phyloP scores from a whole-genome alignment of 768 basidiomycete species.

The Dioszegia hungarica region DNA sequence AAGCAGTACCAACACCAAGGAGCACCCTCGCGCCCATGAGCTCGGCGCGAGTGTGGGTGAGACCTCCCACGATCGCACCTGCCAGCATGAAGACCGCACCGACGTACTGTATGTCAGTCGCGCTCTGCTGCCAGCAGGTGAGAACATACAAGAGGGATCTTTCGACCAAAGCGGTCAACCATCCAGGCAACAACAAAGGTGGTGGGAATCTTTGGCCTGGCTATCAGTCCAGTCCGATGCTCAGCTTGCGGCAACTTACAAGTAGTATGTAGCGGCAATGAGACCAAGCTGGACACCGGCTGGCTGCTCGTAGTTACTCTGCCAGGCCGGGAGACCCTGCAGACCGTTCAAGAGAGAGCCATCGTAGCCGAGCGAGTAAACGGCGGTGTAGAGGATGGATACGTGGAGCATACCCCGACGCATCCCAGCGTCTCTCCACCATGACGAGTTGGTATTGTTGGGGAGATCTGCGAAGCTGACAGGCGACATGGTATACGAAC shows the following conservation, averaged over 20 bases:
- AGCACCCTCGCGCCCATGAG: slow-evolving; percentile 22
- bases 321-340: slow-evolving; percentile 22
- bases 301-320: slow-evolving; percentile 14
- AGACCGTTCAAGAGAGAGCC: slow-evolving; percentile 29
- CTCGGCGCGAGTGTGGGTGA: slow-evolving; percentile 10
- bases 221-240: background rate
- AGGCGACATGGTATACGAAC: background rate
- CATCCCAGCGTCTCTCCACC: slow-evolving; percentile 26
- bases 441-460: slow-evolving; percentile 20
- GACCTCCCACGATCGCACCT: slow-evolving; percentile 17
- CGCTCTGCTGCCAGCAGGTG: background rate
- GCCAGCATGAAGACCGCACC: slow-evolving; percentile 25
- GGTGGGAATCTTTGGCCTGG: slow-evolving; percentile 20
- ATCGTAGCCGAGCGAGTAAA: slow-evolving; percentile 24
- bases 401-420: slow-evolving; percentile 13
- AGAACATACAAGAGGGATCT: slow-evolving; percentile 16
- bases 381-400: slow-evolving; percentile 12
- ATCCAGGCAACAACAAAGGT: slow-evolving; percentile 23
- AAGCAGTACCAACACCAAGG: slow-evolving; percentile 53
- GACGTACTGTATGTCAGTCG: slow-evolving; percentile 9
- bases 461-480: slow-evolving; percentile 15
- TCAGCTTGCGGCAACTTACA: too few relatives aligned
- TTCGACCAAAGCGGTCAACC: slow-evolving; percentile 21
- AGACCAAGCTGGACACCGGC: slow-evolving; percentile 23
- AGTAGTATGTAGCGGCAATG: slow-evolving; percentile 21